Evolutionary conservation across 306 rosid genomes (phyloP).

Genomic region (Cyclanthera cordifolia): DNA sequence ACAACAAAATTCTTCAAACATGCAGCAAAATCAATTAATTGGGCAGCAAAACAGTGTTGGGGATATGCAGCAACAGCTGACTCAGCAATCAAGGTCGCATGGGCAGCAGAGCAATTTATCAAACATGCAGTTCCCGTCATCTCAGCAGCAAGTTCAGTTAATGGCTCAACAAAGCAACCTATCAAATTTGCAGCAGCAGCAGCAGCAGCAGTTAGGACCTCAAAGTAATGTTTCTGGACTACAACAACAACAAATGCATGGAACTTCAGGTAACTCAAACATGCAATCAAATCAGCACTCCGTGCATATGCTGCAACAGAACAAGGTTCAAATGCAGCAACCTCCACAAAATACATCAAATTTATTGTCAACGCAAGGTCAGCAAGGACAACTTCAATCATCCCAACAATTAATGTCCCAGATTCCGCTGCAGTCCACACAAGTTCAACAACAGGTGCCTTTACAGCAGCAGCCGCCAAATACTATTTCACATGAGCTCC

Average conservation of each 20-base stretch:
- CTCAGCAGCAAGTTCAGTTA: constrained; percentile 49
- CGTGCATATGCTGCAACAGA: constrained; percentile 56
- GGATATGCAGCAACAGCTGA: constrained; percentile 60
- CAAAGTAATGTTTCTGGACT: constrained; percentile 55
- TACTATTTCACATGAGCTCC: constrained; percentile 53
- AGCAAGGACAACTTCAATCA: constrained; percentile 52
- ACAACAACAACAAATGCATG: constrained; percentile 54
- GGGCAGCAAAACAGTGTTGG: constrained; percentile 60
- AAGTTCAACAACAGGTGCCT: constrained; percentile 63
- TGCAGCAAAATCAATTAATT: constrained; percentile 55
- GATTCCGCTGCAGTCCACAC: constrained; percentile 63
- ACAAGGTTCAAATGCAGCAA: constrained; percentile 56
- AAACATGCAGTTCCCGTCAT: constrained; percentile 29
- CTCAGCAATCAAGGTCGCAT: constrained; percentile 37
- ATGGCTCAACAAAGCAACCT: constrained; percentile 61
- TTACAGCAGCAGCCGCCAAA: constrained; percentile 40
- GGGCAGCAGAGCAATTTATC: constrained; percentile 64
- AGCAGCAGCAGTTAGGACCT: constrained; percentile 69
- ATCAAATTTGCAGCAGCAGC: constrained; percentile 67
- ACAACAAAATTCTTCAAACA: constrained; percentile 52
- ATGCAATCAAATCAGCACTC: constrained; percentile 67
- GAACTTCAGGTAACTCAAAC: constrained; percentile 50
- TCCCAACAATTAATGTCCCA: constrained; percentile 64
- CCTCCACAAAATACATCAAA: constrained; percentile 45
- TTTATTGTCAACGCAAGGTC: constrained; percentile 51